Evolutionary conservation across 768 basidiomycete genomes (phyloP).

Genomic region (Leccinum incarnatum): DNA sequence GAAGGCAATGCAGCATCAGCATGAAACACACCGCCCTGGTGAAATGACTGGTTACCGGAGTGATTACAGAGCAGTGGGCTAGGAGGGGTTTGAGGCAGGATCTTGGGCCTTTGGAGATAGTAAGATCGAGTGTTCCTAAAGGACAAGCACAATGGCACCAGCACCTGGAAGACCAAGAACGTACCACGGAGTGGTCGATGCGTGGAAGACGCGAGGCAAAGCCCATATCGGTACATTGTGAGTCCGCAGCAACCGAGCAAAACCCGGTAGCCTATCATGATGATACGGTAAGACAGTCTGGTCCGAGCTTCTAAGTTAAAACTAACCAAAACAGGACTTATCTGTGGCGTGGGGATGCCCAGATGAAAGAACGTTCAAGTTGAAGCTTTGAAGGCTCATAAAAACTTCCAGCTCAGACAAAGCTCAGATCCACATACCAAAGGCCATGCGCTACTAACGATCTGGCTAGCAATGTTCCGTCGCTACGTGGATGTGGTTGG

Average conservation of each 20-base stretch:
- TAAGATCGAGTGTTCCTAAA: not conserved
- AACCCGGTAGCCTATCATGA: not conserved
- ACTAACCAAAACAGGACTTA: not conserved
- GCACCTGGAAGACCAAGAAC: not conserved
- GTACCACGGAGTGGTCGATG: not conserved
- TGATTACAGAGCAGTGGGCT: not conserved
- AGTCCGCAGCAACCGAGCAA: not conserved
- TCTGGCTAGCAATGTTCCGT: not conserved
- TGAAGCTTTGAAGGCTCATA: too few species aligned
- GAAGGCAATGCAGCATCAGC: not conserved
- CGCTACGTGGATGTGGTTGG: not conserved
- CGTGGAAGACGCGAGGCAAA: not conserved
- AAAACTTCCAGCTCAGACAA: too few species aligned
- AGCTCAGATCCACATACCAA: not conserved
- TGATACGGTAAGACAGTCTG: too few species aligned
- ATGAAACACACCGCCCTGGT: not conserved
- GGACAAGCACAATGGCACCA: not conserved
- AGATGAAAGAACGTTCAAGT: too few species aligned
- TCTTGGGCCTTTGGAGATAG: not conserved
- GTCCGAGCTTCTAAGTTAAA: not conserved
- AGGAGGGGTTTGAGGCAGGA: not conserved
- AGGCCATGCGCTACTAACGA: not conserved
- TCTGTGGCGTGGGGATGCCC: not conserved
- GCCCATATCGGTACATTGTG: not conserved
- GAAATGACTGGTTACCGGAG: not conserved